phyloP scores from a whole-genome alignment of 2,329 filamentous ascomycete species.

The Arthrocladium fulminans region DNA sequence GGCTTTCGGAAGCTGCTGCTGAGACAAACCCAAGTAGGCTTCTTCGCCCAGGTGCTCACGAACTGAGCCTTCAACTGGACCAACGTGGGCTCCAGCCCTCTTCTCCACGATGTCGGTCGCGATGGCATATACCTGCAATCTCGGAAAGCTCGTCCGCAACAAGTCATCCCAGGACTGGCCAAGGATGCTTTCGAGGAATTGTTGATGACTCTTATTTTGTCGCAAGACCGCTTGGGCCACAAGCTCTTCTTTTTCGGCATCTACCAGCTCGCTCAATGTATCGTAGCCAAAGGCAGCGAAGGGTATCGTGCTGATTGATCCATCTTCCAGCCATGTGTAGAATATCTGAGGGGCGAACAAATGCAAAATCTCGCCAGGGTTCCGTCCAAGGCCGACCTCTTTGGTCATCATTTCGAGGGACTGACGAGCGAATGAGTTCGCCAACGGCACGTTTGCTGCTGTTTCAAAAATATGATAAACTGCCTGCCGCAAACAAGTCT shows the following conservation, averaged over 20 bases:
- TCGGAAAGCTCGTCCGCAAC: constrained; percentile 62
- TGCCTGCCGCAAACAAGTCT: constrained; percentile 73
- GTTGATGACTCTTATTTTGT: constrained; percentile 55
- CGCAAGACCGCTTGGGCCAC: constrained; percentile 77
- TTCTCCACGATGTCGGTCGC: constrained; percentile 58
- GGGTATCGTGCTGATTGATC: constrained; percentile 63
- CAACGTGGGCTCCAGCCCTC: constrained; percentile 36
- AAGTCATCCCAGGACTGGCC: constrained; percentile 48
- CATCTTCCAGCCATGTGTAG: constrained; percentile 75
- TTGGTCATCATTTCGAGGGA: constrained; percentile 61
- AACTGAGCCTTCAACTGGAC: constrained; percentile 55
- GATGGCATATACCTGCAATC: constrained; percentile 73
- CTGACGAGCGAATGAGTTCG: constrained; percentile 60
- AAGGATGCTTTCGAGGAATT: constrained; percentile 52
- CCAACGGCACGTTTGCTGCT: constrained; percentile 60
- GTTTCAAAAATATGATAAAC: constrained; percentile 94
- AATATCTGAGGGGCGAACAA: constrained; percentile 83
- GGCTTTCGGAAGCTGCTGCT: constrained; percentile 65
- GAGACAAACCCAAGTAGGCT: constrained; percentile 53
- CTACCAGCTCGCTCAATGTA: constrained; percentile 58
- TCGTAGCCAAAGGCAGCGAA: constrained; percentile 76
- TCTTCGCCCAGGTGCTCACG: constrained; percentile 61
- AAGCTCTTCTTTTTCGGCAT: constrained; percentile 65
- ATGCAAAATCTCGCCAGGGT: constrained; percentile 63
- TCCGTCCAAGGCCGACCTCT: constrained; percentile 51